Percentiles rank a stretch among this genome's conserved stretches.
Evolutionary conservation across 1,139 yeast genomes (phyloP).

Genomic region (Hyphopichia buzzinii): DNA sequence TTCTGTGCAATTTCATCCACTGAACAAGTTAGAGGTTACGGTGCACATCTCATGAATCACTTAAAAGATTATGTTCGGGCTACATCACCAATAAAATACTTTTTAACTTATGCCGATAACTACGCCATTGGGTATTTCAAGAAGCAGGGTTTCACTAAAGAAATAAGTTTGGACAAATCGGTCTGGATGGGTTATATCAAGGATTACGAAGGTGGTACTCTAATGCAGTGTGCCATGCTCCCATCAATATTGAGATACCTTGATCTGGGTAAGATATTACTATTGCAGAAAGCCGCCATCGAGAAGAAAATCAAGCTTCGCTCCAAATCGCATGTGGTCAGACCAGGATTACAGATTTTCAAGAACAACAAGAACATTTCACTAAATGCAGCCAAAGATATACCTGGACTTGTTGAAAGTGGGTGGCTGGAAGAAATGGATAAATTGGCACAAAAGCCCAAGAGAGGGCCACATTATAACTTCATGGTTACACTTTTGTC

Average conservation of each 20-base stretch:
- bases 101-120: constrained; percentile 95
- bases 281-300: constrained; percentile 89
- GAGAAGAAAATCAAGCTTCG: constrained; percentile 78
- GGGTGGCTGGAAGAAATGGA: constrained; percentile 99
- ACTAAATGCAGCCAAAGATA: constrained; percentile 59
- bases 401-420: constrained; percentile 86
- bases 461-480: constrained; percentile 91
- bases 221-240: constrained; percentile 95
- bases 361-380: constrained; percentile 46
- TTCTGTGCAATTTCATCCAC: constrained; percentile 97
- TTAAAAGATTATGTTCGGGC: constrained; percentile 91
- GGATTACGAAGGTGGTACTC: constrained; percentile 98
- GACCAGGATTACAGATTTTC: constrained; percentile 80
- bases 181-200: constrained; percentile 99
- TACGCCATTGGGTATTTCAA: constrained; percentile 98
- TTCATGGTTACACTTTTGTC: constrained; percentile 85
- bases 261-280: constrained; percentile 81
- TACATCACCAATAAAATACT: constrained; percentile 82
- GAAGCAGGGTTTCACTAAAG: constrained; percentile 97
- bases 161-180: constrained; percentile 77
- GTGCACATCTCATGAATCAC: constrained; percentile 98
- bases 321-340: constrained; percentile 74
- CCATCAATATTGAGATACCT: constrained; percentile 78
- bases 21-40: constrained; percentile 97
- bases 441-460: constrained; percentile 90